Percentiles rank a stretch among this genome's conserved stretches.
These are phyloP conservation scores for Globisporangium recalcitrans DNA, from an alignment of 352 stramenopile species.

Conservation along the genomic window DNA sequence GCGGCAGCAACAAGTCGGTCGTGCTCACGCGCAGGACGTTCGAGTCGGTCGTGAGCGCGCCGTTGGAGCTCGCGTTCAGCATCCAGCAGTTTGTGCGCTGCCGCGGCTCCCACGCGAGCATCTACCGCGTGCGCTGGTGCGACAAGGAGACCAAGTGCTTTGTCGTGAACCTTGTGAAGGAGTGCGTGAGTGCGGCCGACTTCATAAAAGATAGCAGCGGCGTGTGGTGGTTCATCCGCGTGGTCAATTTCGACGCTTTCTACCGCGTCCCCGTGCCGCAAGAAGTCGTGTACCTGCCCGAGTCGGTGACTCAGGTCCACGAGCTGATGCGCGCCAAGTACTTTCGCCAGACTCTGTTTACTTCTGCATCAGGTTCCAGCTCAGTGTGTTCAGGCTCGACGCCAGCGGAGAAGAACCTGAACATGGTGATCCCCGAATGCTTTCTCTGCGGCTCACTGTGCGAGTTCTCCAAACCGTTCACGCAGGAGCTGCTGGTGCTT, in stretches of 20 bases:
- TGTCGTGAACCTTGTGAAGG: constrained; percentile 68
- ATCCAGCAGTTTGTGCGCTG: constrained; percentile 72
- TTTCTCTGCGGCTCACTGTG: constrained; percentile 58
- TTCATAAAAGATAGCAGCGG: constrained; percentile 64
- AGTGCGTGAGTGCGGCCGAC: constrained; percentile 45
- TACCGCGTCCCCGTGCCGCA: constrained; percentile 29
- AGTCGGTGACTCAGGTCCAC: constrained; percentile 44
- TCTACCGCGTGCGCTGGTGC: constrained; percentile 68
- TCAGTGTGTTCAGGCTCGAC: background rate
- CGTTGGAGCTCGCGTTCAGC: constrained; percentile 51
- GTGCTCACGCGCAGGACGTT: constrained; percentile 54
- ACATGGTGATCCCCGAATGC: constrained; percentile 25
- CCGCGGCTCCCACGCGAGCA: constrained; percentile 54
- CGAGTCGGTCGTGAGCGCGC: constrained; percentile 48
- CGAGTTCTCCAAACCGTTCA: constrained; percentile 34
- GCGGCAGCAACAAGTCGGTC: constrained; percentile 48
- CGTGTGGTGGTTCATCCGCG: constrained; percentile 66
- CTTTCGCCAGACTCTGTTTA: constrained; percentile 23
- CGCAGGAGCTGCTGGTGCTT: constrained; percentile 35
- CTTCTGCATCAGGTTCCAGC: background rate
- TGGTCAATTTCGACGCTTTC: constrained; percentile 46
- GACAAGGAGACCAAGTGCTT: constrained; percentile 50
- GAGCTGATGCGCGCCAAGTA: constrained; percentile 39
- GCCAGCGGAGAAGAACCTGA: background rate
- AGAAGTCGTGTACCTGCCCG: constrained; percentile 23